Evolutionary conservation across 805 yeast genomes (phyloP), one percentile per base, ranked within the genome.

Genomic region (Kockiozyma suomiensis): DNA sequence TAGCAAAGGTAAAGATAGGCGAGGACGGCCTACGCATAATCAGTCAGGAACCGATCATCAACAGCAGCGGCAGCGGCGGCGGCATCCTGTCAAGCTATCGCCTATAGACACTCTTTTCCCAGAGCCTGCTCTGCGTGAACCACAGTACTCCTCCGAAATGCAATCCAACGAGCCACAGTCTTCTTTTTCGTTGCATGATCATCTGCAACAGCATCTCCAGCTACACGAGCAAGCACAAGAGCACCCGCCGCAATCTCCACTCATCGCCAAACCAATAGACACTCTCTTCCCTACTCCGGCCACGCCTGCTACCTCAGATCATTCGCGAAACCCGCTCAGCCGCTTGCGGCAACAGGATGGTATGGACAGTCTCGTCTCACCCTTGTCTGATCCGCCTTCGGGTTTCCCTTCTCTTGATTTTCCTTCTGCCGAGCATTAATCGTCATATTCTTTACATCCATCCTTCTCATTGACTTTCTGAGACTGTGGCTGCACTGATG

Each of bases 91-190:
- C 25, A 28, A 46, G 33, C 33, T 37, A 4, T 49, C 53, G 12
- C 33, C 53, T 4, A 35, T 49, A 26, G 53, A 49, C 32, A 35
- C 53, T 13, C 53, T 49, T 21, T 49, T 49, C 33, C 53, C 53
- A 32, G 43, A 35, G 3, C n/a, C 40, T 25, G 17, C 28, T 33
- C 30, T 37, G 13, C 41, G 19, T 7, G 21, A 17, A 12, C 26
- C 26, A 10, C 49, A 25, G 7, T 45, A 45, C 19, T 25, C 35
- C 3, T 23, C n/a, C 1, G 23, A 28, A 10, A 10, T 10, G 33
- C 33, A 6, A 30, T 6, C 6, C 40, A 15, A 48, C 41, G 26
- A 21, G 13, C 38, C 38, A n/a, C 49, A 45, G 35, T 15, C n/a
- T 15, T 19, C 15, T 17, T 8, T 33, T 3, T 33, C 51, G 15